Evolutionary conservation across 2,329 filamentous ascomycete species (phyloP).

Genomic region (Botrytis fabae): DNA sequence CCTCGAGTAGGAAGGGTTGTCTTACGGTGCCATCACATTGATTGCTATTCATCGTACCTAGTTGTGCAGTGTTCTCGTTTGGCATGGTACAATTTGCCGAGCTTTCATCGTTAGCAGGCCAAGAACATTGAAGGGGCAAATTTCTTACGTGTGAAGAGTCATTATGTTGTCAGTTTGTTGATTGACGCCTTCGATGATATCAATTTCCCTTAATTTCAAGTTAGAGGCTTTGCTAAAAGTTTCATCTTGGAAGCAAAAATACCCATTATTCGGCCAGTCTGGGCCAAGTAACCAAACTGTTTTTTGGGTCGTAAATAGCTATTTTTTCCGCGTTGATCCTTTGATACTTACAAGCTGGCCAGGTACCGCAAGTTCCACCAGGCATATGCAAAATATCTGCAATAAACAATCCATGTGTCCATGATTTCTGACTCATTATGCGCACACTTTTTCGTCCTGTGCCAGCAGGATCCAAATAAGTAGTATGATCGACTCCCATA

Average conservation of each 20-base stretch:
- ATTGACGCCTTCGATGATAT: conserved; percentile 21
- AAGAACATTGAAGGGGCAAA: too few species aligned
- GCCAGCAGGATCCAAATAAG: too few species aligned
- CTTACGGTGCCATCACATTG: conserved; percentile 18
- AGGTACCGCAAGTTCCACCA: conserved; percentile 69
- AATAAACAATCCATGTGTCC: conserved; percentile 66
- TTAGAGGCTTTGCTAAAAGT: background rate
- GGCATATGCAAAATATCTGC: conserved; percentile 66
- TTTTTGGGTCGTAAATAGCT: background rate
- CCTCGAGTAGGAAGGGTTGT: background rate
- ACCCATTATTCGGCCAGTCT: conserved; percentile 19
- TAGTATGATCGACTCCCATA: too few species aligned
- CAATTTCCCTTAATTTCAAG: background rate
- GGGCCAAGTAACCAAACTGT: conserved; percentile 20
- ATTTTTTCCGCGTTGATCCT: too few species aligned
- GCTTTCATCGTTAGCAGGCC: background rate
- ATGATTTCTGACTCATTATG: conserved; percentile 62
- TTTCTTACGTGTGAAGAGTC: conserved; percentile 15
- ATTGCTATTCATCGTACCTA: conserved; percentile 3
- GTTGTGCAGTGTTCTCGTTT: background rate
- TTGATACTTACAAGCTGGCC: conserved; percentile 53
- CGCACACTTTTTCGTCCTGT: conserved; percentile 40
- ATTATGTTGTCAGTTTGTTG: conserved; percentile 8
- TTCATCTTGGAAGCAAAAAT: background rate
- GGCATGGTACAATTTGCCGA: conserved; percentile 21